phyloP scores from a whole-genome alignment of 257 asterid genomes.

The Solanum medicagineum region DNA sequence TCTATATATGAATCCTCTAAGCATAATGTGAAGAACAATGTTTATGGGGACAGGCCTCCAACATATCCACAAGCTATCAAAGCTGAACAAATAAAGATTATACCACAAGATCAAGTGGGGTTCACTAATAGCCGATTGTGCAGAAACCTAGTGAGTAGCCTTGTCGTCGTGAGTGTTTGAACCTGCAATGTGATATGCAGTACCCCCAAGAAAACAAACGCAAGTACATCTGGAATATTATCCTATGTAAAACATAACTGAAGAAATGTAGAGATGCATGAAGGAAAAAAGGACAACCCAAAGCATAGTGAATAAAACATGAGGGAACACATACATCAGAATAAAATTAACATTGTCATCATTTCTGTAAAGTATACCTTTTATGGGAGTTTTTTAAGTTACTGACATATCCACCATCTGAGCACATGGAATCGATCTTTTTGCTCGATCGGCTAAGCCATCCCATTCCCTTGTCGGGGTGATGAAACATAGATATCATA shows the following conservation, averaged over 20 bases:
- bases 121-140: background rate
- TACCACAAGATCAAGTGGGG: background rate
- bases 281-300: background rate
- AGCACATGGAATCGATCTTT: background rate
- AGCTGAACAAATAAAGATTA: background rate
- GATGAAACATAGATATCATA: background rate
- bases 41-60: background rate
- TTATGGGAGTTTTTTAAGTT: background rate
- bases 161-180: background rate
- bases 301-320: background rate
- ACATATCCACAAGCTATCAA: background rate
- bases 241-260: background rate
- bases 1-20: background rate
- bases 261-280: background rate
- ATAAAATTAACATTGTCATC: background rate
- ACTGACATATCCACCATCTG: background rate
- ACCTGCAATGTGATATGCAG: background rate
- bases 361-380: background rate
- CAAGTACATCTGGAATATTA: background rate
- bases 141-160: background rate
- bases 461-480: background rate
- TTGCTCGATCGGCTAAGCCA: background rate
- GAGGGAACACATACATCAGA: background rate
- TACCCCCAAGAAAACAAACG: background rate
- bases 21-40: background rate